These are phyloP conservation scores for Magnaporthiopsis poae DNA, from an alignment of 2,329 filamentous ascomycete genomes.

Conservation along the genomic window DNA sequence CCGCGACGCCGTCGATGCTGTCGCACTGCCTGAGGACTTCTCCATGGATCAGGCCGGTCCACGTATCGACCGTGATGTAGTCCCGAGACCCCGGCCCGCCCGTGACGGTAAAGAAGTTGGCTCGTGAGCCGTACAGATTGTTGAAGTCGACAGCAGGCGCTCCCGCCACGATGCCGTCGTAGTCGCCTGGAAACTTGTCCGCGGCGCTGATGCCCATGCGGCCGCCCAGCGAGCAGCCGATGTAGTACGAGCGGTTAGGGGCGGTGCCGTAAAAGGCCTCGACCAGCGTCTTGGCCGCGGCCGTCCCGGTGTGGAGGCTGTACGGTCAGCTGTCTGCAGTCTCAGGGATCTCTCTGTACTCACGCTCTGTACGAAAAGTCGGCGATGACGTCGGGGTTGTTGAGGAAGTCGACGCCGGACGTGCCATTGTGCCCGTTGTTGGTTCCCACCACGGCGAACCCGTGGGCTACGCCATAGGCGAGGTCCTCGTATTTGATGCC, in stretches of 20 bases:
- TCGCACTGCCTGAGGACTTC: conserved; percentile 12
- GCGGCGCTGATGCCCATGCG: conserved; percentile 46
- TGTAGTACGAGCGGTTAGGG: conserved; percentile 39
- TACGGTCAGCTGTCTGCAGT: not conserved
- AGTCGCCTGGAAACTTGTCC: conserved; percentile 44
- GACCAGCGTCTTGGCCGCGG: conserved; percentile 37
- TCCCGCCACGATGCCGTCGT: conserved; percentile 47
- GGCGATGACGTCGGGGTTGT: conserved; percentile 26
- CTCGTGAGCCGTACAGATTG: conserved; percentile 24
- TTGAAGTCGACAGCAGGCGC: conserved; percentile 30
- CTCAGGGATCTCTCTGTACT: not conserved
- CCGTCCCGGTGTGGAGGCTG: conserved; percentile 36
- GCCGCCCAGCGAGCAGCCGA: conserved; percentile 51
- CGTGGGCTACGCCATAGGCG: conserved; percentile 31
- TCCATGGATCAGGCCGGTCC: conserved; percentile 9
- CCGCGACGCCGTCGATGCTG: conserved; percentile 9
- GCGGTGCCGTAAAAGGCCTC: conserved; percentile 34
- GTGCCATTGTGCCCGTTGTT: conserved; percentile 43
- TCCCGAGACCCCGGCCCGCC: conserved; percentile 18
- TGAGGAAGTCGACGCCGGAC: conserved; percentile 20
- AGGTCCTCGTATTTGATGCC: conserved; percentile 36
- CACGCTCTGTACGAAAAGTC: conserved; percentile 27
- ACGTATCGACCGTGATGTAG: conserved; percentile 9
- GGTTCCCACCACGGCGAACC: conserved; percentile 38
- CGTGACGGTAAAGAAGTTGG: conserved; percentile 33